Percentiles rank a stretch among this genome's conserved stretches.
phyloP scores from a whole-genome alignment of 2,329 filamentous ascomycete species.

The Colletotrichum incanum region DNA sequence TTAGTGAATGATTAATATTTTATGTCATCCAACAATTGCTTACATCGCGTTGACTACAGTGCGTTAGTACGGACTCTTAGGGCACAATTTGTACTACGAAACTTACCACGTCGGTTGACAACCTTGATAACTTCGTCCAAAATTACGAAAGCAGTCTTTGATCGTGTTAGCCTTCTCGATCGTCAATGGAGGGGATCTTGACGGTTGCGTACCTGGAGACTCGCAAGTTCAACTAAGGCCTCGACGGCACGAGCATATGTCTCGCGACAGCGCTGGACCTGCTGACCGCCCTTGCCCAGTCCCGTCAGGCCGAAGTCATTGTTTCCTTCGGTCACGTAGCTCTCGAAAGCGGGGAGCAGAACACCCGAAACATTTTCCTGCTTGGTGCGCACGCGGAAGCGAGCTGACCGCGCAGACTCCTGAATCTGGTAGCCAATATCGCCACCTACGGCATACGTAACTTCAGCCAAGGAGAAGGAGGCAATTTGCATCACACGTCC shows the following conservation, averaged over 20 bases:
- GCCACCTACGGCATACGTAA: constrained; percentile 96
- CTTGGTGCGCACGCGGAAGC: constrained; percentile 93
- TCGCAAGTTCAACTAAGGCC: constrained; percentile 94
- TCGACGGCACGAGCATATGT: constrained; percentile 97
- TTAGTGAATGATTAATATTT: constrained; percentile 44
- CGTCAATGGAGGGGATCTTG: background rate
- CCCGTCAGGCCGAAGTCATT: constrained; percentile 98
- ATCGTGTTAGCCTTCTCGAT: constrained; percentile 28
- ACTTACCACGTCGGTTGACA: constrained; percentile 90
- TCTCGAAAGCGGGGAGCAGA: constrained; percentile 93
- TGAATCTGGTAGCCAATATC: constrained; percentile 98
- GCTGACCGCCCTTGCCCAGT: constrained; percentile 95
- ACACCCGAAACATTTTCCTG: constrained; percentile 99
- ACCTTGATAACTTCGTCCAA: constrained; percentile 99
- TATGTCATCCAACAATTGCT: constrained; percentile 48
- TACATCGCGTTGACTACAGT: constrained; percentile 89
- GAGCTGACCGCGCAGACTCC: constrained; percentile 92
- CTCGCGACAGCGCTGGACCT: constrained; percentile 94
- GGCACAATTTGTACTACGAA: constrained; percentile 16
- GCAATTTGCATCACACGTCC: constrained; percentile 99
- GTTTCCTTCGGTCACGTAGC: constrained; percentile 88
- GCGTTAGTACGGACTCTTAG: constrained; percentile 16
- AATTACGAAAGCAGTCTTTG: constrained; percentile 94
- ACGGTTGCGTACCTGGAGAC: constrained; percentile 76
- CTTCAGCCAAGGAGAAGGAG: constrained; percentile 96